Percentiles rank a stretch among this genome's conserved stretches.
Conservation (phyloP, 768 basidiomycete species). For the Phanerodontia chrysosporium region DNA sequence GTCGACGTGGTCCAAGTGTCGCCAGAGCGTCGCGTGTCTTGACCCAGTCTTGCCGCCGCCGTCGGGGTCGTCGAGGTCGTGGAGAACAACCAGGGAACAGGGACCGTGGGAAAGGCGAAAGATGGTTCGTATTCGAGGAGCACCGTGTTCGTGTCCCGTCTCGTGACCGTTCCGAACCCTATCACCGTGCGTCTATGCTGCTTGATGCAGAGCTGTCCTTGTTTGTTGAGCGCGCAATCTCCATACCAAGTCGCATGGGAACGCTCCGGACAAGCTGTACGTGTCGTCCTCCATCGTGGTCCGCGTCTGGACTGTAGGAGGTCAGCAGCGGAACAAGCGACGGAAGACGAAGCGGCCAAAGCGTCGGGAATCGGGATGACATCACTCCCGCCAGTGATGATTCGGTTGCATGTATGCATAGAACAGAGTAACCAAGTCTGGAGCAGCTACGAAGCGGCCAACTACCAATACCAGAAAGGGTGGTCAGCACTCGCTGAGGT, state of each 20-base stretch:
- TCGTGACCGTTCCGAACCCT: slow-evolving; percentile 30
- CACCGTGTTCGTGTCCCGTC: slow-evolving; percentile 37
- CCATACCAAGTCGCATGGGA: neutral
- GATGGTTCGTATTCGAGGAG: slow-evolving; percentile 25
- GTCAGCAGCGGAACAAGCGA: too few relatives aligned
- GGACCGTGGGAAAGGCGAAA: neutral
- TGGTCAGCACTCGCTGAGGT: too few relatives aligned
- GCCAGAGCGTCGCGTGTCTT: neutral
- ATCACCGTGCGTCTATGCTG: neutral
- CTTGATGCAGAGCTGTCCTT: neutral
- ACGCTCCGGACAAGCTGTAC: too few relatives aligned
- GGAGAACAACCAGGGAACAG: neutral
- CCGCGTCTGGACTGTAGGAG: too few relatives aligned
- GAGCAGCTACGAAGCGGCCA: too few relatives aligned
- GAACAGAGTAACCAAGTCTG: too few relatives aligned
- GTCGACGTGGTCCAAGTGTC: neutral
- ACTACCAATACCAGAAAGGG: too few relatives aligned
- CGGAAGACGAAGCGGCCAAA: too few relatives aligned
- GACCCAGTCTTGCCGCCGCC: neutral
- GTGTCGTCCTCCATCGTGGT: too few relatives aligned
- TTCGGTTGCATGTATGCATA: too few relatives aligned
- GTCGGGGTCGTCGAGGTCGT: neutral
- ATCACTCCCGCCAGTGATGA: too few relatives aligned
- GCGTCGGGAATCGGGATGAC: too few relatives aligned
- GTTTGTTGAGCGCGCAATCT: neutral